Evolutionary conservation across 768 basidiomycete genomes (phyloP).

Genomic region (Gloeopeniophorella convolvens): DNA sequence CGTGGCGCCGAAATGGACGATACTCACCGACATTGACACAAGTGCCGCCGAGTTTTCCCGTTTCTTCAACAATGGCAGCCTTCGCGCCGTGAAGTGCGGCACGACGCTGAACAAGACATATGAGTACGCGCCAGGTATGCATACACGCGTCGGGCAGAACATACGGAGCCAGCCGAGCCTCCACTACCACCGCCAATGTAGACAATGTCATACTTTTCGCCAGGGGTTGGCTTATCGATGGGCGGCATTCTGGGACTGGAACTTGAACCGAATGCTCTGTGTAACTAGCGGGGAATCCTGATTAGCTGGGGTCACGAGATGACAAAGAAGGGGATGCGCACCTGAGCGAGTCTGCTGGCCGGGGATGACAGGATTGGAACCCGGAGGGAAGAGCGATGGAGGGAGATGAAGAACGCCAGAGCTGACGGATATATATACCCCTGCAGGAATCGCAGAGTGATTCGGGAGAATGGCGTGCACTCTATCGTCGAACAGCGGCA

Average conservation of each 20-base stretch:
- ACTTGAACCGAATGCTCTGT: conserved; percentile 37
- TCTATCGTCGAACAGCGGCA: too few species aligned
- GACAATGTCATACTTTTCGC: conserved; percentile 73
- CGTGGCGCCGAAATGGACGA: neutral
- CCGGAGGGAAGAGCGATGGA: neutral
- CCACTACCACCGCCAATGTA: conserved; percentile 93
- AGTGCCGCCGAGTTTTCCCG: conserved; percentile 78
- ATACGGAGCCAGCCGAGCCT: conserved; percentile 80
- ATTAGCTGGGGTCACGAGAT: neutral
- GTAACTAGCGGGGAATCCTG: conserved; percentile 31
- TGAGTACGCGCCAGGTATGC: neutral
- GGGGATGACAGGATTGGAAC: conserved; percentile 6
- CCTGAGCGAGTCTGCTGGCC: conserved; percentile 11
- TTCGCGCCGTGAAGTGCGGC: conserved; percentile 91
- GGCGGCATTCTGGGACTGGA: conserved; percentile 60
- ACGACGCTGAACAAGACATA: conserved; percentile 54
- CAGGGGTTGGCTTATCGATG: conserved; percentile 49
- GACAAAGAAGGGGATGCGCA: neutral
- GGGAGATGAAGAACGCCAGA: conserved; percentile 5
- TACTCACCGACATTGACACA: conserved; percentile 94
- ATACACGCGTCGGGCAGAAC: conserved; percentile 25
- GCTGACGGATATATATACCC: neutral
- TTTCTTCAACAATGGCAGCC: conserved; percentile 81
- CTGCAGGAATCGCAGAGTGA: neutral
- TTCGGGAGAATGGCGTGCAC: too few species aligned